These are phyloP conservation scores for Stenocarpella maydis DNA, from an alignment of 2,329 filamentous ascomycete species.

Conservation along the genomic window DNA sequence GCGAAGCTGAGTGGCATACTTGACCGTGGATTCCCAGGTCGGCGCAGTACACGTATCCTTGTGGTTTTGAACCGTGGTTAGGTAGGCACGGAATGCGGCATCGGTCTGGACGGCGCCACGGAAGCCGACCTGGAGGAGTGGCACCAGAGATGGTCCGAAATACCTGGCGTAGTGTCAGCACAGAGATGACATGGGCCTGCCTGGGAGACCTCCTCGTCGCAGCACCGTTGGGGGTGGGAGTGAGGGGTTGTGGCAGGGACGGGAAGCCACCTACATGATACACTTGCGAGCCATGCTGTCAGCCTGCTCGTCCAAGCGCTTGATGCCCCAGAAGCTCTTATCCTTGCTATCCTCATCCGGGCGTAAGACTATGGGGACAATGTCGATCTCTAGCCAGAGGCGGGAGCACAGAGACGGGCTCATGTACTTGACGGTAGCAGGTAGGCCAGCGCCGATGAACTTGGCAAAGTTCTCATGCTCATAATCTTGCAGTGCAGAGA, in stretches of 20 bases:
- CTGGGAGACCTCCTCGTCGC: not conserved
- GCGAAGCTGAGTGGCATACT: constrained; percentile 70
- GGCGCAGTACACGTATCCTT: constrained; percentile 64
- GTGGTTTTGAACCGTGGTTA: constrained; percentile 66
- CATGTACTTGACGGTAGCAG: constrained; percentile 63
- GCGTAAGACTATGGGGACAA: constrained; percentile 73
- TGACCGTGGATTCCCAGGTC: constrained; percentile 72
- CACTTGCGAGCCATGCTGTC: constrained; percentile 84
- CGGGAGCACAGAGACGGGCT: constrained; percentile 73
- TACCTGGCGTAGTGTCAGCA: constrained; percentile 53
- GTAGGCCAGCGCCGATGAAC: constrained; percentile 77
- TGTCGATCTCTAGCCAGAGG: constrained; percentile 79
- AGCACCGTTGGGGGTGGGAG: not conserved
- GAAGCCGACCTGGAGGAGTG: constrained; percentile 73
- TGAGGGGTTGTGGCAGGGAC: no score
- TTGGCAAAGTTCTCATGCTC: constrained; percentile 74
- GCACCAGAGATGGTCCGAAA: constrained; percentile 77
- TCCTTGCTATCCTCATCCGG: constrained; percentile 54
- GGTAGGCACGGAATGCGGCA: constrained; percentile 67
- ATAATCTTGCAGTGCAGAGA: constrained; percentile 65
- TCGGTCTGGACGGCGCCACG: constrained; percentile 77
- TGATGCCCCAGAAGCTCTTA: constrained; percentile 48
- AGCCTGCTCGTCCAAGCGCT: constrained; percentile 80
- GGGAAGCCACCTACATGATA: constrained; percentile 64
- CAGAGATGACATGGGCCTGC: not conserved